These are phyloP conservation scores for Trametes gibbosa DNA, from an alignment of 768 basidiomycete species.

Conservation along the genomic window DNA sequence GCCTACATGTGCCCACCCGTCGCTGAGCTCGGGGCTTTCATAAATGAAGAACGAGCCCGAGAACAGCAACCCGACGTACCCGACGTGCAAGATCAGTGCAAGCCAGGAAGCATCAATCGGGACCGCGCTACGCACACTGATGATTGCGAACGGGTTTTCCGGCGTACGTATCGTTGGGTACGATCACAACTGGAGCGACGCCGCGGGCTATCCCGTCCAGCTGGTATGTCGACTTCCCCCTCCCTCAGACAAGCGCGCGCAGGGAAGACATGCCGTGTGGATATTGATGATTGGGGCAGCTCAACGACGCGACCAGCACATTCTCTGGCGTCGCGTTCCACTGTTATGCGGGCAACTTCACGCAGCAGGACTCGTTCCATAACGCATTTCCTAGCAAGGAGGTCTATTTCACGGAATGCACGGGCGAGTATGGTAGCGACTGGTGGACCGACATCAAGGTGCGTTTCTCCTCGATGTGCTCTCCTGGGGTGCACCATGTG, in stretches of 20 bases:
- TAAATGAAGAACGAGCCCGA: conserved; percentile 49
- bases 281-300: conserved; percentile 28
- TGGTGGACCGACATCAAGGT: conserved; percentile 86
- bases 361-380: conserved; percentile 55
- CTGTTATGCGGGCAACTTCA: conserved; percentile 61
- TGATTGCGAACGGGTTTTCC: conserved; percentile 61
- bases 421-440: conserved; percentile 62
- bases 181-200: conserved; percentile 76
- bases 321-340: conserved; percentile 72
- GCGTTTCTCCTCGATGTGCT: conserved; percentile 2
- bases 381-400: conserved; percentile 57
- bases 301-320: conserved; percentile 53
- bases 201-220: conserved; percentile 60
- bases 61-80: conserved; percentile 65
- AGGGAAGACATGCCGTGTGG: neutral
- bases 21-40: neutral
- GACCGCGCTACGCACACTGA: conserved; percentile 50
- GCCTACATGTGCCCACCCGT: too few relatives aligned
- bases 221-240: conserved; percentile 36
- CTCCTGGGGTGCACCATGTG: too few relatives aligned
- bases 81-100: conserved; percentile 56
- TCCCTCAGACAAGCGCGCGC: neutral
- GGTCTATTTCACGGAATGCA: conserved; percentile 60
- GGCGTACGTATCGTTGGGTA: conserved; percentile 62
- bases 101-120: conserved; percentile 60